Evolutionary conservation across 2,329 filamentous ascomycete genomes (phyloP), one percentile per base, ranked within the genome.

Genomic region (Penicillium sp.): DNA sequence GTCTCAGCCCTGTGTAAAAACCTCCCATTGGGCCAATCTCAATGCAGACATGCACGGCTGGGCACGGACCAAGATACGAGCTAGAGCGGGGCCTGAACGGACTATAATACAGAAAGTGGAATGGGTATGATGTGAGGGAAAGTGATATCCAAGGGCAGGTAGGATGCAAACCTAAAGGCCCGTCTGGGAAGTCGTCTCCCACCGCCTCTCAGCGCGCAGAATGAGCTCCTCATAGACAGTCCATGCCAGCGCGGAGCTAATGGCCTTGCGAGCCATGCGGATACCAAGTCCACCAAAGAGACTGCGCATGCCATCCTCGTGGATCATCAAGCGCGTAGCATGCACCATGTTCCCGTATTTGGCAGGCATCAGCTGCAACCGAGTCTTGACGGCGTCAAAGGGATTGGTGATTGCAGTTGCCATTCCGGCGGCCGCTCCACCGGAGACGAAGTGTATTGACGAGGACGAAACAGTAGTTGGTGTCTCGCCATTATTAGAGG

Each of bases 191-290:
- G 70, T 66, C 31, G 66, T 65, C 23, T 70, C 70, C 74, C 73
- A 76, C 33, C 69, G 66, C 48, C 67, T 77, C 73, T 87, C 86
- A 1, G 89, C 89, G 66, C 89, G 83, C 59, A 93, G 81, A 61
- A 97, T 89, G 67, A 97, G 76, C 75, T 97, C 93, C 78, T 99
- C 94, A 71, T 99, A 99, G 41, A 97, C 82, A 10, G 93, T 97
- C 94, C 94, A 99, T 8, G 93, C 93, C 65, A 97, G 81, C n/a
- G 94, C 94, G 52, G 89, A 93, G 75, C 93, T 97, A 44, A 97
- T 77, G 6, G 92, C 93, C 75, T 99, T 99, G 66, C 94, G 83
- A 45, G 88, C 89, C 82, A 97, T 96, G 56, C 94, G 84, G 65
- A 99, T 79, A 1, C 85, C 90, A 55, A 99, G 76, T 1, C 94